phyloP scores from a whole-genome alignment of 805 yeast species.

The Candida sakaeoensis region DNA sequence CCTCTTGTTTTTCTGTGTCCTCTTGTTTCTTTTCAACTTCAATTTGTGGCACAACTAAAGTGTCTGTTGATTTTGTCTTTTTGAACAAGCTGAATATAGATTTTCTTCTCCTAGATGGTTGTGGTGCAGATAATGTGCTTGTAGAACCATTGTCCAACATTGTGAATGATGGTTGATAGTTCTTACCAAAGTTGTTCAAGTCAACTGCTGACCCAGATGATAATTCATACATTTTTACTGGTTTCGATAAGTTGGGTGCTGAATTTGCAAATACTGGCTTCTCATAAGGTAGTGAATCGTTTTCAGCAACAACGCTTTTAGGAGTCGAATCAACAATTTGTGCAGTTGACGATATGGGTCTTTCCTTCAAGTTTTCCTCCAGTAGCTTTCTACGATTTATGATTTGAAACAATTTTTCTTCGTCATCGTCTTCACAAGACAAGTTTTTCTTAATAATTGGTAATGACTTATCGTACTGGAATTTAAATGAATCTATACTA shows the following conservation, averaged over 20 bases:
- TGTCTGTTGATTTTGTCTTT: slow-evolving; percentile 15
- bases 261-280: slow-evolving; percentile 4
- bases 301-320: neutral
- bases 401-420: slow-evolving; percentile 9
- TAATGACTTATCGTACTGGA: slow-evolving; percentile 8
- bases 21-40: neutral
- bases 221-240: slow-evolving; percentile 14
- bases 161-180: slow-evolving; percentile 33
- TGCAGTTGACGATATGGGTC: slow-evolving; percentile 22
- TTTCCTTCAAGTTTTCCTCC: slow-evolving; percentile 9
- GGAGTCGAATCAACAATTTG: slow-evolving; percentile 5
- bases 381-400: slow-evolving; percentile 6
- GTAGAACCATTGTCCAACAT: slow-evolving; percentile 1
- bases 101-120: slow-evolving; percentile 18
- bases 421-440: slow-evolving; percentile 8
- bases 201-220: slow-evolving; percentile 37
- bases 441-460: slow-evolving; percentile 10
- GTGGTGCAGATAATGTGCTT: slow-evolving; percentile 3
- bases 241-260: slow-evolving; percentile 7
- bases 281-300: slow-evolving; percentile 2
- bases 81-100: slow-evolving; percentile 35
- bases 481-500: neutral
- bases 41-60: neutral
- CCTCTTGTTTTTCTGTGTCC: neutral
- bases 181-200: slow-evolving; percentile 37